Evolutionary conservation across 345 rosid genomes (phyloP).

Genomic region (Linum usitatissimum): DNA sequence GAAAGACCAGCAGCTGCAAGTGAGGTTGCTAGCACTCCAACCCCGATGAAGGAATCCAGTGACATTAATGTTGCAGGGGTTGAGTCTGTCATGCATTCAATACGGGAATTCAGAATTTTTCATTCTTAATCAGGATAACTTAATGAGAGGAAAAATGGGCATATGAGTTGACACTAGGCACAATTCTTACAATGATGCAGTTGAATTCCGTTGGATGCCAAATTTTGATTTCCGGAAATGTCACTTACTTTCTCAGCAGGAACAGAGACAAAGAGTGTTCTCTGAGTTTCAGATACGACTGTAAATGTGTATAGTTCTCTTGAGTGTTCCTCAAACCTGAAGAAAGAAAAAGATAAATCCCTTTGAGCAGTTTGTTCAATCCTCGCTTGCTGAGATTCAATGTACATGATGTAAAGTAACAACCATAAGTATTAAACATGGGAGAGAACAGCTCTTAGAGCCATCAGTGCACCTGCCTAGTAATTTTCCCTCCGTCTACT

Average conservation of each 20-base stretch:
- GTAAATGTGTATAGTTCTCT: slow-evolving; percentile 41
- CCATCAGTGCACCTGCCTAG: slow-evolving; percentile 45
- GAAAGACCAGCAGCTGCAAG: slow-evolving; percentile 37
- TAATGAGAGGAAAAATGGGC: background rate
- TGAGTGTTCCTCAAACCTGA: slow-evolving; percentile 35
- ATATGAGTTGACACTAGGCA: background rate
- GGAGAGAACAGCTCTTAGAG: slow-evolving; percentile 7
- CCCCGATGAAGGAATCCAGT: slow-evolving; percentile 40
- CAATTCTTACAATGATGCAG: slow-evolving; percentile 34
- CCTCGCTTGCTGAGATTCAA: slow-evolving; percentile 1
- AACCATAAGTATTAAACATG: background rate
- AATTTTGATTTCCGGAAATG: slow-evolving; percentile 39
- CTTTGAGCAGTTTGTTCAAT: slow-evolving; percentile 7
- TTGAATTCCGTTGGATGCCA: slow-evolving; percentile 35
- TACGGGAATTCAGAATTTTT: slow-evolving; percentile 9
- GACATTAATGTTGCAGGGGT: slow-evolving; percentile 34
- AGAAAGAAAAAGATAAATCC: slow-evolving; percentile 11
- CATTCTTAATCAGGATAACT: background rate
- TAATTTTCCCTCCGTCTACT: slow-evolving; percentile 38
- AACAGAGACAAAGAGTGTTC: slow-evolving; percentile 24
- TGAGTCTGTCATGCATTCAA: slow-evolving; percentile 20
- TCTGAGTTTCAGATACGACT: slow-evolving; percentile 19
- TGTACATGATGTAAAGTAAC: slow-evolving; percentile 4
- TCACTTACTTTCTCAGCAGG: slow-evolving; percentile 36
- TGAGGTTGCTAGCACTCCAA: slow-evolving; percentile 39